Evolutionary conservation across 2,329 filamentous ascomycete genomes (phyloP).

Genomic region (Tympanopsis confertula): DNA sequence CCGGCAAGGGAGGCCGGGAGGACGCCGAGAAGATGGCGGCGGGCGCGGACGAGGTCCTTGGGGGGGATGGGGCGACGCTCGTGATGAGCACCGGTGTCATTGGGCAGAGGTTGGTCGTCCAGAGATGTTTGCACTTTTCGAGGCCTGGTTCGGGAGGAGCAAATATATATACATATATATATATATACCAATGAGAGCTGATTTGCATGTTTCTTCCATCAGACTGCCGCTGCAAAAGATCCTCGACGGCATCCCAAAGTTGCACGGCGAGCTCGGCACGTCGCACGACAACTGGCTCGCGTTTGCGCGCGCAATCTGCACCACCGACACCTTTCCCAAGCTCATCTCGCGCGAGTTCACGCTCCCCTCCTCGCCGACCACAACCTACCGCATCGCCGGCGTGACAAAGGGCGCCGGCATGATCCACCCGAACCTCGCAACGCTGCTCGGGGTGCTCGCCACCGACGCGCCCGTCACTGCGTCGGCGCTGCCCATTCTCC

Average conservation of each 20-base stretch:
- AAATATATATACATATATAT: constrained; percentile 6
- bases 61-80: constrained; percentile 49
- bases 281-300: constrained; percentile 78
- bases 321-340: constrained; percentile 98
- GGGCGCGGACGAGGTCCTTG: constrained; percentile 60
- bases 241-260: constrained; percentile 66
- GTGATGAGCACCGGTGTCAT: constrained; percentile 99
- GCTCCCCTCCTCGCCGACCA: constrained; percentile 68
- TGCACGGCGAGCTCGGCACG: constrained; percentile 57
- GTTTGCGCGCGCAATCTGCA: constrained; percentile 86
- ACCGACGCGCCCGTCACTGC: constrained; percentile 77
- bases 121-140: constrained; percentile 3
- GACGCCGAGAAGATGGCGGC: constrained; percentile 81
- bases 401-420: constrained; percentile 98
- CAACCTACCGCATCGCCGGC: constrained; percentile 75
- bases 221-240: constrained; percentile 88
- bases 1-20: constrained; percentile 76
- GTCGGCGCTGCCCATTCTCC: constrained; percentile 52
- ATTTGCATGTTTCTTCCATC: neutral
- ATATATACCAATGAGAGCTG: neutral
- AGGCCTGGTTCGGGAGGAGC: constrained; percentile 2
- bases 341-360: constrained; percentile 75
- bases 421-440: constrained; percentile 99
- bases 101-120: constrained; percentile 58
- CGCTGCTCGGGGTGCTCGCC: constrained; percentile 78